Base-by-base conservation (phyloP, 495 filamentous ascomycete species). In the Elaphomyces granulatus region DNA sequence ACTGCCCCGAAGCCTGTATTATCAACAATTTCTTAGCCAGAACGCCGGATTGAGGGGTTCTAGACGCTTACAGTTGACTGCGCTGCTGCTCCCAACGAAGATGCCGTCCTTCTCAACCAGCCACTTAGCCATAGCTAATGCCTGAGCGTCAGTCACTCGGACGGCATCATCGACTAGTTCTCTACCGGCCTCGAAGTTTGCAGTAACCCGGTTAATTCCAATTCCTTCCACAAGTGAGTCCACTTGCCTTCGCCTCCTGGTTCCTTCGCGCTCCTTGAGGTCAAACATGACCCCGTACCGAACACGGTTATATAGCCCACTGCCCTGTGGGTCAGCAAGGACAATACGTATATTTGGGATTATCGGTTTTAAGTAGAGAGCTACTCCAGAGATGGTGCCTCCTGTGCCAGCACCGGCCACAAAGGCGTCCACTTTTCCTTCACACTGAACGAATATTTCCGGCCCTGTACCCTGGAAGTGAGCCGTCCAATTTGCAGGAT, bases 191-290 rank as follows among this genome's bases (percentile, higher is more conserved):
- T 93, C 83, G 45, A 96, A 87, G 48, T 95, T 99, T 32, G 75
- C 75, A 12, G 90, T 96, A 9, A 94, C 66, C 1, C 90, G 72
- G 52, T 92, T 99, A 49, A 95, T 83, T 0, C 90, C 90, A 49
- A 99, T 87, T 0, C 90, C 90, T 56, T 99, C 90, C 4, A 99
- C 83, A 43, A 99, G 83, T 3, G 82, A 87, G 63, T 99, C 90
- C 30, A 99, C 83, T 63, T 99, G 90, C 43, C 78, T 75, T 44
- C 90, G 66, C 21, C 90, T 65, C 34, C 90, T 67, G 10, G 90
- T 95, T 0, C 90, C 90, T 60, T 99, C 90, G 35, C 69, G 70
- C 59, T 99, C 90, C 40, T 77, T 87, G 8, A 67, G 20, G 48
- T 87, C 78, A 56, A 94, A 99, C 87, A 99, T 94, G 30, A 99